Evolutionary conservation across 2,329 filamentous ascomycete genomes (phyloP), one percentile per base, ranked within the genome.

Genomic region (Exophiala aquamarina): DNA sequence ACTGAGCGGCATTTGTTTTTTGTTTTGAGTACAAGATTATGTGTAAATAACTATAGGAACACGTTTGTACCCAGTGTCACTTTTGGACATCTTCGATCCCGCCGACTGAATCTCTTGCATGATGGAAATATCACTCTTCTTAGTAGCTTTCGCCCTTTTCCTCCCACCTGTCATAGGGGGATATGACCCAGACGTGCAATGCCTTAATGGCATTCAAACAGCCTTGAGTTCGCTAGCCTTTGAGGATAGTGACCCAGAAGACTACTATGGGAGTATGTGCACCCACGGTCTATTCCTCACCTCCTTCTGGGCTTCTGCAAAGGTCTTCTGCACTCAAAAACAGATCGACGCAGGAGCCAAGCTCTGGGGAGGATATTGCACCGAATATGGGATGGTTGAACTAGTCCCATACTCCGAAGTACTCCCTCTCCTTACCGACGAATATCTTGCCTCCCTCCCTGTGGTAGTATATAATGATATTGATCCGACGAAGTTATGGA

Each of bases 301-400:
- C 2, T 70, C 67, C 2, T 63, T 67, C 9, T 70, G 69, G 43
- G 66, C 66, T 2, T 59, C 66, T 3, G 60, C 62, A 2, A 59
- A 64, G 2, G 19, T 59, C 1, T 66, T 66, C 37, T 70, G 67
- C 32, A 36, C 41, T 7, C 31, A 49, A 2, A 23, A 33, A 7
- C 54, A 65, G 2, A 47, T 41, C 1, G 60, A 63, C n/a, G 59
- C 48, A 5, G 55, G 63, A 15, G 9, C 15, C 14, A 31, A 45
- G n/a, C 21, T 41, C 18, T 23, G 17, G 6, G 31, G 15, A 13
- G 39, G 28, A n/a, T 44, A 41, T 21, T 52, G 49, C 28, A 49
- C 55, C 5, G 59, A 58, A n/a, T 47, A 61, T 38, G 62, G 63
- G 8, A 45, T 52, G 8, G 50, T 68, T 6, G 59, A 61, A 7